Conservation (phyloP, 495 filamentous ascomycete species). For the Aspergillus nidulans region DNA sequence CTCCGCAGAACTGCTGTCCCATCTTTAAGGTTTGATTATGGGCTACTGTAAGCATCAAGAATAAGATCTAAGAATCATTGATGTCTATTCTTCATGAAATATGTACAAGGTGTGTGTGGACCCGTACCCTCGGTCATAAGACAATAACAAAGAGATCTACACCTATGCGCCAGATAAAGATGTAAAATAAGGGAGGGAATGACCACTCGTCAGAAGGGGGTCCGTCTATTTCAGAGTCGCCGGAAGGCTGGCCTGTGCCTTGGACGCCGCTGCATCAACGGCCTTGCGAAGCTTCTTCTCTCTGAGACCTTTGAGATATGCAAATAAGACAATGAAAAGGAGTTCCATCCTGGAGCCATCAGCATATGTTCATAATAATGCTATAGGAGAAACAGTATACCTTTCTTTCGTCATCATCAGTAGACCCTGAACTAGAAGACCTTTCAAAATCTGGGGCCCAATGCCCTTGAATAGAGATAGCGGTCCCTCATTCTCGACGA, state of each 20-base stretch:
- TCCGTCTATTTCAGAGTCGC: constrained; percentile 43
- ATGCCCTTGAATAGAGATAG: constrained; percentile 93
- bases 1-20: neutral
- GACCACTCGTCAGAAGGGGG: too few relatives aligned
- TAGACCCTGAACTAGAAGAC: constrained; percentile 87
- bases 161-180: constrained; percentile 24
- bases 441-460: constrained; percentile 89
- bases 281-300: constrained; percentile 67
- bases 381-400: constrained; percentile 44
- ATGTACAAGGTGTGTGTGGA: constrained; percentile 16
- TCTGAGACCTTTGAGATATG: constrained; percentile 67
- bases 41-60: too few relatives aligned
- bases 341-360: constrained; percentile 71
- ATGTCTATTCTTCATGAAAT: constrained; percentile 17
- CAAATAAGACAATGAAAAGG: constrained; percentile 79
- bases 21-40: neutral
- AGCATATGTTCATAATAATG: constrained; percentile 17
- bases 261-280: constrained; percentile 41
- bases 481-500: constrained; percentile 79
- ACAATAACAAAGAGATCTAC: constrained; percentile 13
- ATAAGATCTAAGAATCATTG: neutral
- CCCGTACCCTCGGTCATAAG: constrained; percentile 1
- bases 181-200: neutral
- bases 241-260: constrained; percentile 40
- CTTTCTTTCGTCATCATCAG: constrained; percentile 99